Base-by-base conservation (phyloP, 495 filamentous ascomycete genomes). In the Aspergillus baeticus region DNA sequence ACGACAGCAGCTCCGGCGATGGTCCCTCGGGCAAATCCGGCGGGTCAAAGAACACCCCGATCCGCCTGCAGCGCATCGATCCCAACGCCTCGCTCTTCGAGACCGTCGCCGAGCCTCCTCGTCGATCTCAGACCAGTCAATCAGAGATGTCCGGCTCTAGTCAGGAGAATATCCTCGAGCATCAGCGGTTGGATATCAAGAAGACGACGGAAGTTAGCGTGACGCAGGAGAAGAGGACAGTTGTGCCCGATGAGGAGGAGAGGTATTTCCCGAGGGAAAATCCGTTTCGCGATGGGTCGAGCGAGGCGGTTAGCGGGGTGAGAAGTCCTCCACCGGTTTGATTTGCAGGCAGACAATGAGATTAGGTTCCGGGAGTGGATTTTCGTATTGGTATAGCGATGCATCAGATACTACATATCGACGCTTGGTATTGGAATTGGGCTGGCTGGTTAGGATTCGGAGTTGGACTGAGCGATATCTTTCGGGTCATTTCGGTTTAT, bases 11-110 rank as follows among this genome's bases (percentile, higher is more conserved):
- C 26, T 29, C 26, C n/a, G 23, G 48, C 6, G 22, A 22, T 11
- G 26, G 47, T n/a, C 22, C 14, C 20, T 54, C 42, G 17, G 34
- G 15, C 33, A 42, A 33, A 6, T 41, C 56, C 20, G 41, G 47
- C 20, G 41, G 47, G 10, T 21, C 34, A 1, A 53, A 48, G n/a
- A 20, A 46, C 1, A 35, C 33, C 10, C 42, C 50, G 2, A 53
- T 52, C 3, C 56, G 39, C 15, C 34, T 53, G 11, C 41, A 15
- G 8, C 56, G 56, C 22, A 22, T 38, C 21, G 26, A 29, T 29
- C 56, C 49, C 4, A 42, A 48, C 20, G 49, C 41, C 5, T 59
- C 56, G 17, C 43, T 59, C 7, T 47, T 59, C n/a, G 56, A 59
- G 6, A 59, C 56, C 11, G 45, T 49, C 6, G 48, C 50, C 15